These are phyloP conservation scores for Penicillium pulvis DNA, from an alignment of 495 filamentous ascomycete genomes.

Conservation along the genomic window DNA sequence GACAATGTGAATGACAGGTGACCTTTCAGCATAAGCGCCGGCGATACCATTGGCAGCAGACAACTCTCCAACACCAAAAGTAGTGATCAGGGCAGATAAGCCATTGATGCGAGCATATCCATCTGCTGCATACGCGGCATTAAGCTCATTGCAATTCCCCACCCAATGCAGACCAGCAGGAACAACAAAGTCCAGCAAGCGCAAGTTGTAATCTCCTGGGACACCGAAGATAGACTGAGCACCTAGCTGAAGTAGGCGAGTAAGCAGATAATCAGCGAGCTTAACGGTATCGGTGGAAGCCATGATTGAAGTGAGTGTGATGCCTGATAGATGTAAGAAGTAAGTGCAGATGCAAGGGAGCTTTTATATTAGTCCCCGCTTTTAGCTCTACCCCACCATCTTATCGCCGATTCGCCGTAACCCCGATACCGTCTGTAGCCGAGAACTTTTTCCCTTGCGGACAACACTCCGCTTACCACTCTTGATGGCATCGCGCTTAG, in stretches of 20 bases:
- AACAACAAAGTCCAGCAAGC: constrained; percentile 65
- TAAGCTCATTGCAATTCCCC: constrained; percentile 79
- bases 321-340: neutral
- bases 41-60: constrained; percentile 74
- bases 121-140: constrained; percentile 82
- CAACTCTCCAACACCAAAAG: constrained; percentile 80
- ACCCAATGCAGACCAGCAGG: constrained; percentile 70
- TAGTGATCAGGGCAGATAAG: constrained; percentile 72
- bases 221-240: constrained; percentile 68
- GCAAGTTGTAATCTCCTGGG: constrained; percentile 77
- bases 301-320: constrained; percentile 11
- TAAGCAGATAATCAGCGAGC: constrained; percentile 65
- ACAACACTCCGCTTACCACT: constrained; percentile 10
- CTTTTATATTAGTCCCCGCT: constrained; percentile 9
- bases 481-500: constrained; percentile 29
- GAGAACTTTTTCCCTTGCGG: constrained; percentile 15
- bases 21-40: constrained; percentile 72
- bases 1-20: constrained; percentile 82
- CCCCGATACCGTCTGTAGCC: constrained; percentile 16
- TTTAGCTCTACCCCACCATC: constrained; percentile 9
- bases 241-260: constrained; percentile 67
- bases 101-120: constrained; percentile 77
- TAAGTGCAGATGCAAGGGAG: neutral
- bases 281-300: constrained; percentile 28
- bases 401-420: constrained; percentile 27